Conservation (phyloP, 768 basidiomycete genomes). For the Gloeophyllum trabeum region DNA sequence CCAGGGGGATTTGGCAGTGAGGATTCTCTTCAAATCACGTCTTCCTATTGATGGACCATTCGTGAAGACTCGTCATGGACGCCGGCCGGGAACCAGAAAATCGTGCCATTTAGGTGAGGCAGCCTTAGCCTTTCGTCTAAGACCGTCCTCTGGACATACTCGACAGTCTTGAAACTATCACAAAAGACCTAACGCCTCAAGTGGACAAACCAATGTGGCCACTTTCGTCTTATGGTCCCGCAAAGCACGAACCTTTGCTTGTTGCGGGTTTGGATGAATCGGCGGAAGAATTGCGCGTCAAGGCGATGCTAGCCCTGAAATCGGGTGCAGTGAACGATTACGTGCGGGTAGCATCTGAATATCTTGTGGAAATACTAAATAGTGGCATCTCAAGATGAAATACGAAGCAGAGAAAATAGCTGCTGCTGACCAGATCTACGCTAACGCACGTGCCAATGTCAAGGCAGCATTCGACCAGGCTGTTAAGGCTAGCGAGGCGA, state of each 20-base stretch:
- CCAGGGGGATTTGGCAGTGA: constrained; percentile 38
- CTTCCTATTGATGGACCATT: constrained; percentile 6
- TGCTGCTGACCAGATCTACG: constrained; percentile 33
- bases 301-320: constrained; percentile 43
- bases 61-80: constrained; percentile 1
- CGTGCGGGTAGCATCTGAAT: constrained; percentile 38
- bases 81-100: constrained; percentile 12
- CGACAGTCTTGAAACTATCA: constrained; percentile 48
- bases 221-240: constrained; percentile 66
- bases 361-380: no score
- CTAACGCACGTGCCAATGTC: constrained; percentile 27
- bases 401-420: constrained; percentile 49
- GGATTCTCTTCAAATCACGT: constrained; percentile 15
- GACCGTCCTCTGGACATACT: constrained; percentile 3
- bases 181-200: constrained; percentile 43
- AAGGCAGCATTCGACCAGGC: constrained; percentile 43
- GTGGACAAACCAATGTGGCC: constrained; percentile 71
- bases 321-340: constrained; percentile 53
- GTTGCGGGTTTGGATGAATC: constrained; percentile 61
- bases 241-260: constrained; percentile 61
- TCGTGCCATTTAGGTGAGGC: constrained; percentile 4
- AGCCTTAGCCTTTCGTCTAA: no score
- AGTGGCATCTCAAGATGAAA: constrained; percentile 30
- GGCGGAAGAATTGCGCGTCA: constrained; percentile 68
- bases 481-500: constrained; percentile 2